phyloP scores from a whole-genome alignment of 169 alveolate species.

The Plasmodium falciparum region DNA sequence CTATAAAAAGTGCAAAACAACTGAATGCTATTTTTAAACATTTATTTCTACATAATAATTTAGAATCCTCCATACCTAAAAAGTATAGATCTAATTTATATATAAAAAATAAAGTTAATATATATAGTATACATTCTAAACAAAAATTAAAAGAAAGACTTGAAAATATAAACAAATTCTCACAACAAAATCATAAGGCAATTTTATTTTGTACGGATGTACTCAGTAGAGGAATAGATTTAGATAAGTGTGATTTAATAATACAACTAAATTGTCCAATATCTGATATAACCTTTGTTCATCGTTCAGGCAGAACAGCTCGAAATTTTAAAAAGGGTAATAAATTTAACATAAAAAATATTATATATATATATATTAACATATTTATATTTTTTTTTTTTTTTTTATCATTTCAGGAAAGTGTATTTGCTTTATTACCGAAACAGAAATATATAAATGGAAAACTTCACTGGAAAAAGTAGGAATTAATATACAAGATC shows the following conservation, averaged over 20 bases:
- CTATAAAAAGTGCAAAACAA: slow-evolving; percentile 44
- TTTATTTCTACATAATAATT: slow-evolving; percentile 32
- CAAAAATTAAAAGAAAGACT: slow-evolving; percentile 48
- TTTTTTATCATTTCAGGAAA: slow-evolving; percentile 34
- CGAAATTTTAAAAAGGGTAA: slow-evolving; percentile 93
- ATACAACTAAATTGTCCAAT: slow-evolving; percentile 94
- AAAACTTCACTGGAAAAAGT: slow-evolving; percentile 26
- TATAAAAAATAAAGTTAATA: slow-evolving; percentile 21
- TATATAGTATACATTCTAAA: slow-evolving; percentile 58
- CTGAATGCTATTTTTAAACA: slow-evolving; percentile 11
- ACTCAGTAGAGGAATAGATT: slow-evolving; percentile 96
- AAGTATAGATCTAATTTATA: slow-evolving; percentile 27
- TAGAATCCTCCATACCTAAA: slow-evolving; percentile 70
- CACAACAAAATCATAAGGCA: slow-evolving; percentile 75
- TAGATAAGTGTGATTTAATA: slow-evolving; percentile 95
- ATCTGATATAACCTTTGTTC: slow-evolving; percentile 92
- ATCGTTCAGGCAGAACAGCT: slow-evolving; percentile 97
- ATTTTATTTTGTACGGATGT: slow-evolving; percentile 93
- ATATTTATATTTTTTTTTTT: too few relatives aligned
- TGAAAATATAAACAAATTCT: slow-evolving; percentile 37
- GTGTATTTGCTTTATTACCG: slow-evolving; percentile 64
- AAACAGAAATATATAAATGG: slow-evolving; percentile 48
- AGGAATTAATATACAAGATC: slow-evolving; percentile 45
- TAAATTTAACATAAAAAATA: slow-evolving; percentile 3
- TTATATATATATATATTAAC: neutral